Conservation (phyloP, 306 rosid genomes). For the Psophocarpus tetragonolobus region DNA sequence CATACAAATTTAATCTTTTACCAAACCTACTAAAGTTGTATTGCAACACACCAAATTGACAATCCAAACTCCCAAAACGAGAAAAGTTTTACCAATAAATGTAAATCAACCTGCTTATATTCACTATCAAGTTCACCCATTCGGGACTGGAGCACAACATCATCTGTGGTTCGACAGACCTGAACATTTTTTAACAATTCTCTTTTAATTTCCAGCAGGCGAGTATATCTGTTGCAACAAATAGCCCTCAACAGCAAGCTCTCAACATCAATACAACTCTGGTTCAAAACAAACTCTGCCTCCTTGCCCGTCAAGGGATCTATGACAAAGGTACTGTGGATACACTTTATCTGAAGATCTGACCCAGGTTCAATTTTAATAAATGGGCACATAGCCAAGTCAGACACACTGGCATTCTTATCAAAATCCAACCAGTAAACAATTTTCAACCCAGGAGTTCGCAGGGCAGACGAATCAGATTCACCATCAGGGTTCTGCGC, state of each 20-base stretch:
- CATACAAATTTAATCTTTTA: neutral
- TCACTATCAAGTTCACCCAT: slow-evolving; percentile 61
- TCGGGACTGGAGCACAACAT: slow-evolving; percentile 70
- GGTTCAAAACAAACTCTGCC: slow-evolving; percentile 82
- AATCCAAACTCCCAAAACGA: slow-evolving; percentile 18
- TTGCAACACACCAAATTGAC: neutral
- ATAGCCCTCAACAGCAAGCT: slow-evolving; percentile 85
- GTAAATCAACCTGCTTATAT: slow-evolving; percentile 63
- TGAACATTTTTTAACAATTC: slow-evolving; percentile 75
- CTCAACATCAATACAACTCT: slow-evolving; percentile 94
- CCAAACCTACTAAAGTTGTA: neutral
- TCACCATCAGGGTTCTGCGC: slow-evolving; percentile 83
- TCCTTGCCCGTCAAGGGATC: slow-evolving; percentile 90
- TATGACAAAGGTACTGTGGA: slow-evolving; percentile 82
- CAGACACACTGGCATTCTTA: slow-evolving; percentile 64
- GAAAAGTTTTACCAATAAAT: slow-evolving; percentile 7
- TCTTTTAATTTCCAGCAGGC: slow-evolving; percentile 89
- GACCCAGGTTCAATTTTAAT: slow-evolving; percentile 91
- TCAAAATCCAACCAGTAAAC: slow-evolving; percentile 93
- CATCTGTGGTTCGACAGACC: slow-evolving; percentile 67
- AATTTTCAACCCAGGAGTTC: slow-evolving; percentile 89
- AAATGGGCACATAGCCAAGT: slow-evolving; percentile 69
- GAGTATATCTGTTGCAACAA: slow-evolving; percentile 86
- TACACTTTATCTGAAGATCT: slow-evolving; percentile 84
- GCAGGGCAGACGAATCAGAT: slow-evolving; percentile 73